Conservation (phyloP, 2,329 filamentous ascomycete genomes). For the Fusarium decemcellulare region DNA sequence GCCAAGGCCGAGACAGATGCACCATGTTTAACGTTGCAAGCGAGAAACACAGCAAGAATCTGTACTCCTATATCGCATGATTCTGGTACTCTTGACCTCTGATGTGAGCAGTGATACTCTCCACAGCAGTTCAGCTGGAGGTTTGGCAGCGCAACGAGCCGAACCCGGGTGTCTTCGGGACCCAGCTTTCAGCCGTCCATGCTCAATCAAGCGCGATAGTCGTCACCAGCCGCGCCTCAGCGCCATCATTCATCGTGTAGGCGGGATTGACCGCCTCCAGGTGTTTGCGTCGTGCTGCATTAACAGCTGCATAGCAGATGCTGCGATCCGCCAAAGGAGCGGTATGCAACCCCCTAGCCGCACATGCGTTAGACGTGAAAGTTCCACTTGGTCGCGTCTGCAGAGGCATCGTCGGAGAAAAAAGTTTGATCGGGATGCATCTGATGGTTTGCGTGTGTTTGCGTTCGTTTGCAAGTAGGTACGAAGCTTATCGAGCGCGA, state of each 20-base stretch:
- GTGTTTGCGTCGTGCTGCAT: slow-evolving; percentile 18
- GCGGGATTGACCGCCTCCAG: slow-evolving; percentile 17
- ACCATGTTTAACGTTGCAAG: not conserved
- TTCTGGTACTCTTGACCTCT: not conserved
- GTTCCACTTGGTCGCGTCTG: slow-evolving; percentile 36
- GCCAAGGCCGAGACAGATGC: too few relatives aligned
- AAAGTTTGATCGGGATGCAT: slow-evolving; percentile 1
- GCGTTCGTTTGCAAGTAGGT: not conserved
- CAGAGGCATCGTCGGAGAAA: slow-evolving; percentile 11
- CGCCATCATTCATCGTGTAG: not conserved
- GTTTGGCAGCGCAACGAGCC: not conserved
- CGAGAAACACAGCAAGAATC: not conserved
- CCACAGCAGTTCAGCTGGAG: not conserved
- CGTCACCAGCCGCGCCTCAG: not conserved
- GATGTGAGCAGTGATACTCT: slow-evolving; percentile 1
- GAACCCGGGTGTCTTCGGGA: slow-evolving; percentile 4
- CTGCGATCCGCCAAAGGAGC: slow-evolving; percentile 28
- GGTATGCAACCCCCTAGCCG: slow-evolving; percentile 37
- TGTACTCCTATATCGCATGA: not conserved
- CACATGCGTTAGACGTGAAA: slow-evolving; percentile 18
- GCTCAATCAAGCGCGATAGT: not conserved
- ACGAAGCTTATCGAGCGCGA: not conserved
- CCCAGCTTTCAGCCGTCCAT: not conserved
- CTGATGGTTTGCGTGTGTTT: not conserved
- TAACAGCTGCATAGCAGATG: slow-evolving; percentile 28